phyloP scores from a whole-genome alignment of 2,329 filamentous ascomycete genomes.

The Monosporascus cannonballus region DNA sequence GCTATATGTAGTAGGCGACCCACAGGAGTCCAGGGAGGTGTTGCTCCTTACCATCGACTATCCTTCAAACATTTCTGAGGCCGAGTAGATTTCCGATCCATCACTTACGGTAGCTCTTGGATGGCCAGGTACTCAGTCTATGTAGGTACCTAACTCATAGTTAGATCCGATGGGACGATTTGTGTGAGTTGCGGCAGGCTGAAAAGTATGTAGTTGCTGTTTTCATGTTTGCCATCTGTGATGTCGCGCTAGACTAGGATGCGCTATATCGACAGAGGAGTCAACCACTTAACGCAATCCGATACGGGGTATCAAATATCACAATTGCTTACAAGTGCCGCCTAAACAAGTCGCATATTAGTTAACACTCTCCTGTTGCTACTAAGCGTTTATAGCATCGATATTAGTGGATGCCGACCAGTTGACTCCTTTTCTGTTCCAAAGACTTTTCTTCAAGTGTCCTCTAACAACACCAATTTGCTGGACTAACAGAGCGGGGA shows the following conservation, averaged over 20 bases:
- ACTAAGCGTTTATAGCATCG: conserved; percentile 14
- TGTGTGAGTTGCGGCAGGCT: not conserved
- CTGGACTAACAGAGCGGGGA: not conserved
- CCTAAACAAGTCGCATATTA: not conserved
- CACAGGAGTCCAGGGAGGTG: not conserved
- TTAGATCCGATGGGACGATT: not conserved
- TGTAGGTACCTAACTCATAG: too few relatives aligned
- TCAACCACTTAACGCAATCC: too few relatives aligned
- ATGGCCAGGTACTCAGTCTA: not conserved
- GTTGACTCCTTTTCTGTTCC: not conserved
- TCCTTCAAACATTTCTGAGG: too few relatives aligned
- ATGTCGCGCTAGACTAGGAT: not conserved
- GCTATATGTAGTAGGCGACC: not conserved
- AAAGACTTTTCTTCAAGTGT: not conserved
- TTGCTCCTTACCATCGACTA: too few relatives aligned
- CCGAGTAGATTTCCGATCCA: too few relatives aligned
- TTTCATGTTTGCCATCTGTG: not conserved
- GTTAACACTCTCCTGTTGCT: not conserved
- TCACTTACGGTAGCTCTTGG: too few relatives aligned
- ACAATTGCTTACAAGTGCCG: not conserved
- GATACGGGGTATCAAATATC: too few relatives aligned
- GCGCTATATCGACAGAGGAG: not conserved
- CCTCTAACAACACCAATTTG: not conserved
- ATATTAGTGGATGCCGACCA: conserved; percentile 11
- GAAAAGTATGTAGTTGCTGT: not conserved